Evolutionary conservation across 805 yeast genomes (phyloP), one percentile per base, ranked within the genome.

Genomic region (Kockiozyma suomiensis): DNA sequence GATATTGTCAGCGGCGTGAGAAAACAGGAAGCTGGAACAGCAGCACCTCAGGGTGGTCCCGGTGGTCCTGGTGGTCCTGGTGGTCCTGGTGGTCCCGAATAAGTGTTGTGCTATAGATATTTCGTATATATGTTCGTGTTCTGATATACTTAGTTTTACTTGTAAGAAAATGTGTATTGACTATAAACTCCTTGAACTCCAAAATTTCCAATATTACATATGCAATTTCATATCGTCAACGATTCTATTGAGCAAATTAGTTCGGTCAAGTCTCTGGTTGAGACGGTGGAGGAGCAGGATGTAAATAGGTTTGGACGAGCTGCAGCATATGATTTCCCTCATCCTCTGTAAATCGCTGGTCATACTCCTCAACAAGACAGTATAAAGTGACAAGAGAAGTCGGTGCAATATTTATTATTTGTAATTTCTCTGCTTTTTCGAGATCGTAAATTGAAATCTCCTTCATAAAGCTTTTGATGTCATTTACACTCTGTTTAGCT

Each of bases 1-100:
- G 99, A 94, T 74, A 94, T 94, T 67, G 99, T 94, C 45, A 87
- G 96, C 74, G 99, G 98, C 68, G 96, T 91, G 30, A 86, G 97
- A 70, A 86, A 76, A 69, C 70, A 62, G 42, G 62, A 58, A 23
- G 66, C 56, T 21, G 43, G 56, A 17, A 25, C 45, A 8, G n/a
- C 51, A 3, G 59, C 52, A 6, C 47, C 51, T 4, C 47, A 35
- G 19, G 46, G 57, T 25, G 50, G 50, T 8, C 33, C 57, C 15
- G 50, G 35, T 26, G 57, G 57, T 7, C 57, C 57, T 17, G 48
- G 56, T 15, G 48, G 46, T 10, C 53, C 43, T 37, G 53, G 35
- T 26, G 57, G 57, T 7, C 57, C 57, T 17, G 48, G 56, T 15
- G 48, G 46, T 10, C 53, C 43, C 25, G 53, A n/a, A 38, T 15